Percentiles rank a stretch among this genome's conserved stretches.
phyloP scores from a whole-genome alignment of 1,139 yeast species.

The Yamadazyma epiphylla region DNA sequence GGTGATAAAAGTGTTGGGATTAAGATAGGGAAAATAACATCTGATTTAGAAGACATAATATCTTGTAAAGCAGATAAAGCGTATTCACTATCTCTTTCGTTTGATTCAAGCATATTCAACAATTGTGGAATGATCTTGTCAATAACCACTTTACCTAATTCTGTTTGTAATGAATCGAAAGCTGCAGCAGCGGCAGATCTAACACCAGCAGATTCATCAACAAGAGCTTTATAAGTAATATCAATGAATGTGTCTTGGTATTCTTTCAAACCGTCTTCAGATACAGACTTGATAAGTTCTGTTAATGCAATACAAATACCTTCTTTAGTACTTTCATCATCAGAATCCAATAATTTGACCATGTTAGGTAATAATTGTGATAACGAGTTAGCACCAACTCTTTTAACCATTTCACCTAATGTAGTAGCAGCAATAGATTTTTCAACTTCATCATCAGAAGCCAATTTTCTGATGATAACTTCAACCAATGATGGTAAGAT shows the following conservation, averaged over 20 bases:
- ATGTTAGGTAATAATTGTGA: constrained; percentile 83
- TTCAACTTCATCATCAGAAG: constrained; percentile 73
- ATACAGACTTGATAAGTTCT: constrained; percentile 78
- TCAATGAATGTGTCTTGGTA: constrained; percentile 69
- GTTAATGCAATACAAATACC: constrained; percentile 94
- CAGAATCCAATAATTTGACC: constrained; percentile 62
- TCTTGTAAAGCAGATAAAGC: constrained; percentile 89
- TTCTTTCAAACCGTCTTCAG: constrained; percentile 55
- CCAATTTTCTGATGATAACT: constrained; percentile 77
- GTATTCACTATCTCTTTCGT: constrained; percentile 55
- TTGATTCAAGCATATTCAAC: constrained; percentile 62
- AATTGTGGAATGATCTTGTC: constrained; percentile 87
- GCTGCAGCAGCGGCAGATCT: constrained; percentile 91
- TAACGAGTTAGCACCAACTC: constrained; percentile 90
- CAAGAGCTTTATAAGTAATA: constrained; percentile 75
- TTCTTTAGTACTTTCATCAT: constrained; percentile 74
- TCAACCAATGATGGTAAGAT: constrained; percentile 80
- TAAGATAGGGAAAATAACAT: constrained; percentile 88
- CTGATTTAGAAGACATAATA: constrained; percentile 87
- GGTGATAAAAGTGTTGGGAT: constrained; percentile 79
- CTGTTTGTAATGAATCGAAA: constrained; percentile 79
- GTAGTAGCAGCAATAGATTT: constrained; percentile 91
- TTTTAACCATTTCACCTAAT: constrained; percentile 89
- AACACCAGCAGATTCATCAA: constrained; percentile 69
- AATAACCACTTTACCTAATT: constrained; percentile 79